These are phyloP conservation scores for Thyridium curvatum DNA, from an alignment of 2,329 filamentous ascomycete genomes.

Conservation along the genomic window DNA sequence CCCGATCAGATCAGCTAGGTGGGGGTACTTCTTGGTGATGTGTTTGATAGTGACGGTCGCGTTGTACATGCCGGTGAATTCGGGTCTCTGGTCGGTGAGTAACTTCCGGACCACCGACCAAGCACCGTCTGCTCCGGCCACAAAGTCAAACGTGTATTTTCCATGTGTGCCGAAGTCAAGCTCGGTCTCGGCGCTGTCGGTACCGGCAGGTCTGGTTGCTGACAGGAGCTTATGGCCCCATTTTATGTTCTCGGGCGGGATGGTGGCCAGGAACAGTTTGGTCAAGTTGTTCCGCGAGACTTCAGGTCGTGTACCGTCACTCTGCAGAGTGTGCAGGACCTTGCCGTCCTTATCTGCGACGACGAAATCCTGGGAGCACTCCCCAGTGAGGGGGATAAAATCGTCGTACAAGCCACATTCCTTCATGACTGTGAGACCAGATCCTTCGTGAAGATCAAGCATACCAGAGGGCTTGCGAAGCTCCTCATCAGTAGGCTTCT, in stretches of 20 bases:
- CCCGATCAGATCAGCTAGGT: conserved; percentile 30
- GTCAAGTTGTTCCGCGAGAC: conserved; percentile 28
- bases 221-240: conserved; percentile 30
- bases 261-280: conserved; percentile 21
- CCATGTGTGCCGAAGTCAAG: conserved; percentile 16
- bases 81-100: conserved; percentile 25
- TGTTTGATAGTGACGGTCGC: conserved; percentile 26
- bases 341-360: conserved; percentile 23
- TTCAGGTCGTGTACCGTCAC: conserved; percentile 23
- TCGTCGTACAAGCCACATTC: conserved; percentile 35
- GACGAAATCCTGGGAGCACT: conserved; percentile 32
- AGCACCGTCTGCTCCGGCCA: conserved; percentile 32
- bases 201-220: conserved; percentile 3
- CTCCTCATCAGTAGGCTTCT: conserved; percentile 16
- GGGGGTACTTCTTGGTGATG: conserved; percentile 25
- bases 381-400: conserved; percentile 33
- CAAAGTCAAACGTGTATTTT: conserved; percentile 23
- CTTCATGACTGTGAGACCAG: conserved; percentile 36
- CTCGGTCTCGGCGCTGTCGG: conserved; percentile 2
- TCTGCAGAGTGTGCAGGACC: conserved; percentile 12
- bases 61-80: conserved; percentile 29
- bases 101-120: conserved; percentile 30
- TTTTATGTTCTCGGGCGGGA: conserved; percentile 23
- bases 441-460: conserved; percentile 41
- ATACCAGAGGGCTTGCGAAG: conserved; percentile 27